A percentile compares a stretch with the other conserved stretches of the same genome.
phyloP scores from a whole-genome alignment of 495 filamentous ascomycete species.

The Talaromyces liani region DNA sequence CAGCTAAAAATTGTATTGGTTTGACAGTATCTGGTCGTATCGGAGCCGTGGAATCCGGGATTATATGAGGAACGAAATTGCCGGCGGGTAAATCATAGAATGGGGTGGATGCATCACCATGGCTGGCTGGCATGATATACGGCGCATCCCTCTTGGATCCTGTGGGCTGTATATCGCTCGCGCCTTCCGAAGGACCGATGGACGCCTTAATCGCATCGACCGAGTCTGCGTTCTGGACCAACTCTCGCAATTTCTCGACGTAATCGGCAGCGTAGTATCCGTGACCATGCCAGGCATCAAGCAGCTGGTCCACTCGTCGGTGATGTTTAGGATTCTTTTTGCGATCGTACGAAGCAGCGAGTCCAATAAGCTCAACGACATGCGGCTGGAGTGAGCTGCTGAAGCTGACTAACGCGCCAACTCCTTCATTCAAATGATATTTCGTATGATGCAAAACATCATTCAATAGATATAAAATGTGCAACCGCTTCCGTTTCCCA shows the following conservation, averaged over 20 bases:
- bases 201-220: conserved; percentile 20
- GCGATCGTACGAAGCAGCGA: conserved; percentile 51
- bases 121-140: conserved; percentile 64
- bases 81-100: conserved; percentile 84
- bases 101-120: conserved; percentile 67
- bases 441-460: conserved; percentile 78
- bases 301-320: conserved; percentile 53
- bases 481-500: conserved; percentile 60
- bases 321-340: conserved; percentile 58
- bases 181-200: conserved; percentile 18
- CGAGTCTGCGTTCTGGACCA: conserved; percentile 41
- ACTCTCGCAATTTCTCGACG: conserved; percentile 52
- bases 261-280: conserved; percentile 56
- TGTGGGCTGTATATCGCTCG: conserved; percentile 16
- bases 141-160: conserved; percentile 46
- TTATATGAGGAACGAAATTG: conserved; percentile 70
- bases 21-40: conserved; percentile 66
- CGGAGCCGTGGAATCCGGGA: conserved; percentile 64
- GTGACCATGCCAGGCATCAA: conserved; percentile 67
- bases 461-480: conserved; percentile 76
- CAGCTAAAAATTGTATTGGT: conserved; percentile 64
- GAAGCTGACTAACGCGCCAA: conserved; percentile 42
- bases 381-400: conserved; percentile 52
- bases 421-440: conserved; percentile 39
- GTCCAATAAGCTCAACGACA: conserved; percentile 53